Percentiles rank a stretch among this genome's conserved stretches.
phyloP scores from a whole-genome alignment of 2,329 filamentous ascomycete species.

The Alternaria incomplexa region DNA sequence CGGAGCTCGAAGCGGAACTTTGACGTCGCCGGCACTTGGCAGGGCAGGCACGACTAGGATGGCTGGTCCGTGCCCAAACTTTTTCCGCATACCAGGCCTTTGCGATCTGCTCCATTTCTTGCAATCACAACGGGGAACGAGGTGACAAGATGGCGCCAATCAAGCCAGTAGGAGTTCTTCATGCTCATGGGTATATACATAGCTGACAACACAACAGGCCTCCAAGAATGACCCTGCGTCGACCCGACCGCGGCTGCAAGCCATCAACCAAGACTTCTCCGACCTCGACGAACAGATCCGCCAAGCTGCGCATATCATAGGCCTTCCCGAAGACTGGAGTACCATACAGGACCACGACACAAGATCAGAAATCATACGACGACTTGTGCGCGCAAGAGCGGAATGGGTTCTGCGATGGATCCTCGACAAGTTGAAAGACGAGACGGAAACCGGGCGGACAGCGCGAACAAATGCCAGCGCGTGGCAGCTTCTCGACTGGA shows the following conservation, averaged over 20 bases:
- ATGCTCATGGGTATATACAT: neutral
- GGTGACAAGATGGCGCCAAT: slow-evolving; percentile 32
- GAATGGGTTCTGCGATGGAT: slow-evolving; percentile 74
- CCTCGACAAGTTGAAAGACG: slow-evolving; percentile 63
- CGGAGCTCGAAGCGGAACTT: slow-evolving; percentile 33
- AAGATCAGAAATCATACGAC: slow-evolving; percentile 13
- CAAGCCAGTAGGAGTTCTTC: slow-evolving; percentile 13
- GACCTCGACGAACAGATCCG: slow-evolving; percentile 48
- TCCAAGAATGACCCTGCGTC: slow-evolving; percentile 23
- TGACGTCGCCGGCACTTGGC: slow-evolving; percentile 34
- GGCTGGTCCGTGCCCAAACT: slow-evolving; percentile 25
- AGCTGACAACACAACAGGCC: slow-evolving; percentile 14
- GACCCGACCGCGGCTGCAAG: slow-evolving; percentile 48
- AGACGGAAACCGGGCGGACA: slow-evolving; percentile 39
- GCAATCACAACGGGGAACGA: slow-evolving; percentile 5
- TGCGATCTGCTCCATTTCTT: neutral
- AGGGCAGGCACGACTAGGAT: slow-evolving; percentile 22
- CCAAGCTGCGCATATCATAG: slow-evolving; percentile 50
- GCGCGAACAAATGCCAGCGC: slow-evolving; percentile 53
- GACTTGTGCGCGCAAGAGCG: slow-evolving; percentile 51
- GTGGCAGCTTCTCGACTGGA: slow-evolving; percentile 66
- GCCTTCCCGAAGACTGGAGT: slow-evolving; percentile 42
- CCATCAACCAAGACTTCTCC: slow-evolving; percentile 48
- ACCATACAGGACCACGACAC: slow-evolving; percentile 10
- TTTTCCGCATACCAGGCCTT: slow-evolving; percentile 19